Evolutionary conservation across 495 filamentous ascomycete species (phyloP).

Genomic region (Aspergillus nanangensis): DNA sequence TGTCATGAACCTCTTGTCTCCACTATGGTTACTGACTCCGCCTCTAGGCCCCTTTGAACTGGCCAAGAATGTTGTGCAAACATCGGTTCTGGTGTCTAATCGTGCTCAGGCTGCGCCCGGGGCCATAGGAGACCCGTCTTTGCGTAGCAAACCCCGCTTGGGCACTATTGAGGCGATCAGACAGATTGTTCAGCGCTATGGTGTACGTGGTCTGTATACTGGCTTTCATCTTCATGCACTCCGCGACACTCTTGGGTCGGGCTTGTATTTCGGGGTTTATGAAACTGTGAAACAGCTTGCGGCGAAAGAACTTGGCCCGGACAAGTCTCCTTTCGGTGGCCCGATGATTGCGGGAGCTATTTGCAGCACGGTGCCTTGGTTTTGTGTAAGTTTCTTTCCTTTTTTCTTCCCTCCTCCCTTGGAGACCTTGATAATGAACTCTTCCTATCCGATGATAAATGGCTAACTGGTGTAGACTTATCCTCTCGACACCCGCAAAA

Average conservation of each 20-base stretch:
- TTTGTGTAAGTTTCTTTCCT: slow-evolving; percentile 37
- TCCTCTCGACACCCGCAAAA: slow-evolving; percentile 46
- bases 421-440: too few species aligned
- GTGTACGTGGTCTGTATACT: slow-evolving; percentile 76
- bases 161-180: slow-evolving; percentile 75
- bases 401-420: too few species aligned
- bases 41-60: slow-evolving; percentile 81
- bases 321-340: slow-evolving; percentile 35
- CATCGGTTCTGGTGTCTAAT: slow-evolving; percentile 77
- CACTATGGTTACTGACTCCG: background rate
- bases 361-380: slow-evolving; percentile 46
- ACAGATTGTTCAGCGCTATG: slow-evolving; percentile 75
- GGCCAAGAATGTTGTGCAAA: slow-evolving; percentile 86
- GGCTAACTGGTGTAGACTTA: slow-evolving; percentile 34
- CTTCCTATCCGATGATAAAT: background rate
- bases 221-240: slow-evolving; percentile 79
- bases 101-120: slow-evolving; percentile 54
- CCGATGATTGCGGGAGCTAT: slow-evolving; percentile 43
- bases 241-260: slow-evolving; percentile 84
- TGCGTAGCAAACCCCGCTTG: slow-evolving; percentile 69
- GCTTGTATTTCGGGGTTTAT: slow-evolving; percentile 87
- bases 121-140: slow-evolving; percentile 53
- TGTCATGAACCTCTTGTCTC: background rate
- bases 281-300: slow-evolving; percentile 85
- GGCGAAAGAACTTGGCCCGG: slow-evolving; percentile 46